A percentile compares a stretch with the other conserved stretches of the same genome.
phyloP scores from a whole-genome alignment of 1,284 basidiomycete species.

The Peniophora sp. region DNA sequence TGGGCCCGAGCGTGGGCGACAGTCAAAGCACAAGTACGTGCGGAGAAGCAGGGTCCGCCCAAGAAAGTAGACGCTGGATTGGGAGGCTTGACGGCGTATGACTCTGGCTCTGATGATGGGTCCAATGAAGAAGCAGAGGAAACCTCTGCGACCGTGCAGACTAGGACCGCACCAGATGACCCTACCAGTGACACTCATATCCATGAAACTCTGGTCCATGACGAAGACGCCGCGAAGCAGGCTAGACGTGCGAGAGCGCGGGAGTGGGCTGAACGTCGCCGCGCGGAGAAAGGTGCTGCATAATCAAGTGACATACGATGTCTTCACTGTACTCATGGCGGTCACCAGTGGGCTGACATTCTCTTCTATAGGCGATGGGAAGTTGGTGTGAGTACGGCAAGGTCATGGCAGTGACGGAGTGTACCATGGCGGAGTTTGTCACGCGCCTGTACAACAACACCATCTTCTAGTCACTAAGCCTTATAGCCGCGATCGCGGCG shows the following conservation, averaged over 20 bases:
- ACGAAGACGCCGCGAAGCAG: conserved; percentile 32
- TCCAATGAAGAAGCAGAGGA: conserved; percentile 9
- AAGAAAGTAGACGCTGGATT: conserved; percentile 23
- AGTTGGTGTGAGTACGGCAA: no score
- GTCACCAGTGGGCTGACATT: no score
- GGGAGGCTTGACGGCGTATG: conserved; percentile 50
- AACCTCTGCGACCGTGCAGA: conserved; percentile 1
- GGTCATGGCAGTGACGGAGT: no score
- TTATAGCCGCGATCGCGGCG: no score
- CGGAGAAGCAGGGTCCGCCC: conserved; percentile 22
- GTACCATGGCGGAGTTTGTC: no score
- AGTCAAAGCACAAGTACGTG: conserved; percentile 34
- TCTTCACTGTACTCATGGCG: no score
- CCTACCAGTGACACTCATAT: background rate
- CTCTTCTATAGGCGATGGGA: no score
- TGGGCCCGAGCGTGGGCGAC: conserved; percentile 59
- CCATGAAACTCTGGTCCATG: background rate
- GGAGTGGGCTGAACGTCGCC: conserved; percentile 46
- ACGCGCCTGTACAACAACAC: no score
- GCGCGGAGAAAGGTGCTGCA: conserved; percentile 13
- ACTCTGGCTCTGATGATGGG: conserved; percentile 40
- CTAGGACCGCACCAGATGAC: background rate
- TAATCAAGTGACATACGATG: no score
- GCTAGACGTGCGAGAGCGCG: conserved; percentile 44
- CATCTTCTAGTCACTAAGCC: no score